Evolutionary conservation across 1,139 yeast genomes (phyloP), one percentile per base, ranked within the genome.

Genomic region (Ogataea hybrid): DNA sequence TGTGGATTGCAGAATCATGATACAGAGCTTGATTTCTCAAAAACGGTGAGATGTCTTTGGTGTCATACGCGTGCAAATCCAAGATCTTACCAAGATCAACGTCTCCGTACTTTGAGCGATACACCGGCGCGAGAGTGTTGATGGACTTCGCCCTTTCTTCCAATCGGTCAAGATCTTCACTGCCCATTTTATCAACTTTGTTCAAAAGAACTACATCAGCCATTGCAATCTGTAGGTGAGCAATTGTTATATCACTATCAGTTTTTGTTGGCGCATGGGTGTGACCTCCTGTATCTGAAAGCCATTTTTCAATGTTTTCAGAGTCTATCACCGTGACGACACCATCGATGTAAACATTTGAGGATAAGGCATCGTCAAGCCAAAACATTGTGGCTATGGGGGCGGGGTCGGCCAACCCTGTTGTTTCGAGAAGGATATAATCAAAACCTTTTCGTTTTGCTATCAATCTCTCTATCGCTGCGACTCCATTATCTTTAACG

Each of bases 321-420:
- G 87, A 72, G 63, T 92, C 98, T 35, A 92, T 70, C 5, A 94
- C 97, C 0, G 97, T 85, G n/a, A 94, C 76, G 5, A 92, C 89
- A 0, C 97, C 96, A 64, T 92, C 98, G 32, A 92, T 83, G 60
- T 86, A 87, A 2, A 92, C 87, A 51, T 80, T 82, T 6, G 96
- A 82, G 10, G 83, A 74, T 43, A 92, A 68, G 0, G 92, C 97
- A 27, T 86, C 94, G 61, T 92, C 98, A 30, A 90, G 71, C 98
- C 98, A 92, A 63, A 92, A 92, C 96, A 92, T 92, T 52, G 81
- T 79, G 7, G 97, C 96, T 28, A 92, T 88, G 0, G 97, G 97
- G 0, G 84, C 97, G 0, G 98, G 98, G 59, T 92, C 97, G 0
- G 99, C 98, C n/a, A 94, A 73, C 0, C 99, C 99, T 0, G 97